A percentile compares a stretch with the other conserved stretches of the same genome.
Evolutionary conservation across 1,284 basidiomycete species (phyloP).

Genomic region (Phylloporus sp.): DNA sequence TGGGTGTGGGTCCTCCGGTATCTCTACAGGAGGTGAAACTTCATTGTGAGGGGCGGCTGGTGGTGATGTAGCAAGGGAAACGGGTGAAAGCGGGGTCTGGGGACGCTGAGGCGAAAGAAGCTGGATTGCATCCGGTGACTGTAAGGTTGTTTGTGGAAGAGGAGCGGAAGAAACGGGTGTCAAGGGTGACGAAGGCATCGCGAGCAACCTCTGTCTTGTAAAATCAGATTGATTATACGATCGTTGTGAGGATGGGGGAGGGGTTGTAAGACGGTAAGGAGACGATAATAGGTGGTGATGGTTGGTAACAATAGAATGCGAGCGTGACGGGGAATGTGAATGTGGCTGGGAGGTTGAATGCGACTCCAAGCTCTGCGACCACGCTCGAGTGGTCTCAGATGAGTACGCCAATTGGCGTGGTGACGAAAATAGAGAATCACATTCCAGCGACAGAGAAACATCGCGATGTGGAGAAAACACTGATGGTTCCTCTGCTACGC

Average conservation of each 20-base stretch:
- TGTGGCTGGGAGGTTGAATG: constrained; percentile 8
- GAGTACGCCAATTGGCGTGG: constrained; percentile 7
- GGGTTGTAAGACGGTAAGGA: constrained; percentile 21
- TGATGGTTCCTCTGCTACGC: constrained; percentile 1
- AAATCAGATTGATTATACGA: constrained; percentile 11
- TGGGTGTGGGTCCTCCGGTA: constrained; percentile 28
- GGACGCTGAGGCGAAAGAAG: constrained; percentile 18
- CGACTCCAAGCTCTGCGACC: constrained; percentile 2
- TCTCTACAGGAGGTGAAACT: constrained; percentile 9
- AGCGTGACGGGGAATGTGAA: constrained; percentile 10
- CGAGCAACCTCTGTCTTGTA: not conserved
- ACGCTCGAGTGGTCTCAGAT: not conserved
- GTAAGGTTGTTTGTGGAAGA: constrained; percentile 17
- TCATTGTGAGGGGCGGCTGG: not conserved
- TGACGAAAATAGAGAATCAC: constrained; percentile 33
- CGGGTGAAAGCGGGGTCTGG: not conserved
- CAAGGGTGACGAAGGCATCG: constrained; percentile 30
- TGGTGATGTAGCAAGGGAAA: not conserved
- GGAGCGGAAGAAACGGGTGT: constrained; percentile 29
- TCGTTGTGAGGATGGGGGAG: constrained; percentile 19
- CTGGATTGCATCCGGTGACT: constrained; percentile 37
- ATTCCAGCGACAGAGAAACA: constrained; percentile 17
- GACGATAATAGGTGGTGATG: constrained; percentile 14
- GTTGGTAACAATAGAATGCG: constrained; percentile 18
- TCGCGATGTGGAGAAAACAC: constrained; percentile 6